Conservation (phyloP, 441 rosid genomes). For the Gossypium gossypioides region DNA sequence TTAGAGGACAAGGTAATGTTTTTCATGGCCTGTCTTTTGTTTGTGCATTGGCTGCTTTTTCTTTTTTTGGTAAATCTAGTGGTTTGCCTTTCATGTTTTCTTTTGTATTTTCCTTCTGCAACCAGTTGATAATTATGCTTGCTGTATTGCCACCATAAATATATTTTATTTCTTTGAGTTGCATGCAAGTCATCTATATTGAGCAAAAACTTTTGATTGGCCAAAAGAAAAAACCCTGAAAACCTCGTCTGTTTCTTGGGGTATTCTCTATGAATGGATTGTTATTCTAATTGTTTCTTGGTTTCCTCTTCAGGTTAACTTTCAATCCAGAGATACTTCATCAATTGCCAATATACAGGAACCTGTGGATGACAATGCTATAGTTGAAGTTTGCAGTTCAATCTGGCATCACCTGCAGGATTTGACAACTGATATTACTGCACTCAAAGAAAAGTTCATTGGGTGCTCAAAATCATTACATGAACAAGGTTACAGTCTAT, state of each 20-base stretch:
- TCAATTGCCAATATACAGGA: constrained; percentile 33
- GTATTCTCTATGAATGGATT: constrained; percentile 1
- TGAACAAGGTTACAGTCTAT: constrained; percentile 42
- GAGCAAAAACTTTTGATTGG: neutral
- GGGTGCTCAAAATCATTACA: constrained; percentile 44
- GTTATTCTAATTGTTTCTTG: neutral
- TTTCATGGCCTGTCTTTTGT: neutral
- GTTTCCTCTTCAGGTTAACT: constrained; percentile 41
- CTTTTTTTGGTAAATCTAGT: neutral
- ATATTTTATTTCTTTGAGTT: neutral
- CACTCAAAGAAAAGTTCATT: constrained; percentile 39
- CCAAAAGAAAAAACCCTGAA: neutral
- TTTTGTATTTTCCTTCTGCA: neutral
- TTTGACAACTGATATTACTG: constrained; percentile 31
- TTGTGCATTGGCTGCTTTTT: neutral
- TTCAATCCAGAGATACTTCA: constrained; percentile 32
- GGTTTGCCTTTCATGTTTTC: neutral
- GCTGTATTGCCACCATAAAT: neutral
- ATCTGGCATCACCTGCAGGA: constrained; percentile 47
- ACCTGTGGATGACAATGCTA: constrained; percentile 32
- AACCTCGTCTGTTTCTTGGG: neutral
- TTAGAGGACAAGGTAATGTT: constrained; percentile 42
- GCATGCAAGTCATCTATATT: neutral
- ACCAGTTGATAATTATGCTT: neutral
- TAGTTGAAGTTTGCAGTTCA: constrained; percentile 35